These are phyloP conservation scores for Phytophthora pseudosyringae DNA, from an alignment of 352 stramenopile genomes.

Conservation along the genomic window DNA sequence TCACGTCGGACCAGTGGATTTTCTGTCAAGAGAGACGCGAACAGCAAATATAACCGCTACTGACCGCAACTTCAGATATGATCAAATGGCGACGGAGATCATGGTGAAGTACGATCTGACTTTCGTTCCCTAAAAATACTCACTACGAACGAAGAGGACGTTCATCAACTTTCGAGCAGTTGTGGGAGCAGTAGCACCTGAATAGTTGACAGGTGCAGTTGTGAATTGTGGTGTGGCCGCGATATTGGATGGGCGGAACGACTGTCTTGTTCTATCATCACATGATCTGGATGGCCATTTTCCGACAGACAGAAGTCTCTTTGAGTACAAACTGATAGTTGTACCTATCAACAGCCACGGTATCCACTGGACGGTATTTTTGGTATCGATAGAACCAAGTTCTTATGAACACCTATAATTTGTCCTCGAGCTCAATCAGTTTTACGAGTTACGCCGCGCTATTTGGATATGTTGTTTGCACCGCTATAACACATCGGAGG, in stretches of 20 bases:
- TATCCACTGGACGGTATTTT: neutral
- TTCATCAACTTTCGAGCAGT: conserved; percentile 1
- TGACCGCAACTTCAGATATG: neutral
- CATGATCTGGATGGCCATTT: conserved; percentile 11
- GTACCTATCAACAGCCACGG: neutral
- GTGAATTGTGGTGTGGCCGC: conserved; percentile 3
- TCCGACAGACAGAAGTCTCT: conserved; percentile 1
- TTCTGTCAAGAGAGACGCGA: neutral
- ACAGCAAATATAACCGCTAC: neutral
- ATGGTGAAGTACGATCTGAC: neutral
- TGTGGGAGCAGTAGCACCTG: neutral
- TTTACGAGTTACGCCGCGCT: too few species aligned
- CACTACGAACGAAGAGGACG: neutral
- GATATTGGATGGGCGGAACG: conserved; percentile 1
- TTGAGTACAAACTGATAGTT: conserved; percentile 1
- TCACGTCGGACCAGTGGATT: too few species aligned
- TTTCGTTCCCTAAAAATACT: neutral
- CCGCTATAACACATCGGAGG: too few species aligned
- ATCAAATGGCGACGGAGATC: conserved; percentile 1
- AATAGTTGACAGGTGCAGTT: conserved; percentile 1
- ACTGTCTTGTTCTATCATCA: neutral
- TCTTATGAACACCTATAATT: too few species aligned
- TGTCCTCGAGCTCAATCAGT: too few species aligned
- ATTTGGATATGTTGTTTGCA: too few species aligned
- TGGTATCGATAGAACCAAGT: neutral